Conservation (phyloP, 2,329 filamentous ascomycete species). For the Dryadomyces quercus-mongolicae region DNA sequence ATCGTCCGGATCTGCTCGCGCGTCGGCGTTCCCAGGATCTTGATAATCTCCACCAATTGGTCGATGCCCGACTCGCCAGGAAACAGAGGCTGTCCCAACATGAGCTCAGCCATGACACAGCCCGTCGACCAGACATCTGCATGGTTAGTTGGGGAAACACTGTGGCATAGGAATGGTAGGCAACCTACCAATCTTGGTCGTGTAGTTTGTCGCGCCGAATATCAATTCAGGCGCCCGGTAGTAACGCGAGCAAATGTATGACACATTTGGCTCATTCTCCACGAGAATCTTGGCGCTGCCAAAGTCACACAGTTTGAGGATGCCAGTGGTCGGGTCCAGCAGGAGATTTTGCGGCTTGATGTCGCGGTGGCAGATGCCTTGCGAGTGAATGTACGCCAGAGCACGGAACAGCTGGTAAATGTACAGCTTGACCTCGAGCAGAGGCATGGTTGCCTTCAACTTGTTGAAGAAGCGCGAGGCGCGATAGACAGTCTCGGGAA, state of each 20-base stretch:
- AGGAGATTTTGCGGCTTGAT: conserved; percentile 98
- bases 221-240: conserved; percentile 97
- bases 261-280: conserved; percentile 97
- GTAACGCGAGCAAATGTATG: conserved; percentile 98
- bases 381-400: conserved; percentile 96
- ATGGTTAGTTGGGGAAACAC: neutral
- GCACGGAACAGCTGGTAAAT: conserved; percentile 99
- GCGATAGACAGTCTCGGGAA: conserved; percentile 95
- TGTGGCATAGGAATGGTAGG: neutral
- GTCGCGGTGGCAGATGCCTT: conserved; percentile 96
- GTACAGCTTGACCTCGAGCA: conserved; percentile 97
- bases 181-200: conserved; percentile 90
- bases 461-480: conserved; percentile 99
- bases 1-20: conserved; percentile 98
- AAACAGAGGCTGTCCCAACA: conserved; percentile 96
- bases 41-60: conserved; percentile 98
- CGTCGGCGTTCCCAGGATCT: conserved; percentile 91
- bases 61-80: conserved; percentile 98
- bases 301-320: conserved; percentile 97
- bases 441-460: conserved; percentile 99
- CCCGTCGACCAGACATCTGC: conserved; percentile 98
- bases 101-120: conserved; percentile 98
- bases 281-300: conserved; percentile 97
- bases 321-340: conserved; percentile 78
- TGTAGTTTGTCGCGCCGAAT: conserved; percentile 98